These are phyloP conservation scores for Saccharomyces eubayanus DNA, from an alignment of 805 yeast genomes.

Conservation along the genomic window DNA sequence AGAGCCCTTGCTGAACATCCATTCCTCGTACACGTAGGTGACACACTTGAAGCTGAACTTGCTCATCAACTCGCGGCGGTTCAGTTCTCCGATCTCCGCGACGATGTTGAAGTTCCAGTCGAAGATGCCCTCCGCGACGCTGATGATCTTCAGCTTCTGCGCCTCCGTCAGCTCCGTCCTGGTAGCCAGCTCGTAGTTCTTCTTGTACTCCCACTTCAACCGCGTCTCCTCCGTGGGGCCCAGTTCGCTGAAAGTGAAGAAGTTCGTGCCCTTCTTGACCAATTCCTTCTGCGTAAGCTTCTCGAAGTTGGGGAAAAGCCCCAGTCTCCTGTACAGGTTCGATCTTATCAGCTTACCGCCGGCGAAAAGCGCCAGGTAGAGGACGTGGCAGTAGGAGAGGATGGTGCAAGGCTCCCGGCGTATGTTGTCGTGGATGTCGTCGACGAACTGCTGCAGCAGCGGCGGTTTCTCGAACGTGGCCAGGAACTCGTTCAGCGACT, in stretches of 20 bases:
- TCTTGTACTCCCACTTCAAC: slow-evolving; percentile 58
- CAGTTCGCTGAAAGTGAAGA: slow-evolving; percentile 37
- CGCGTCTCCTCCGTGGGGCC: slow-evolving; percentile 60
- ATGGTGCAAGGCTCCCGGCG: slow-evolving; percentile 59
- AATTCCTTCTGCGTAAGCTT: slow-evolving; percentile 60
- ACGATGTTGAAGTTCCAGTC: slow-evolving; percentile 52
- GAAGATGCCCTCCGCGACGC: slow-evolving; percentile 60
- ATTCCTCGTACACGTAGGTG: slow-evolving; percentile 28
- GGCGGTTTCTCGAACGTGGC: slow-evolving; percentile 30
- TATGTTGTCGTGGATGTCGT: slow-evolving; percentile 50
- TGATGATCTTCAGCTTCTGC: slow-evolving; percentile 62
- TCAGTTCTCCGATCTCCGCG: slow-evolving; percentile 59
- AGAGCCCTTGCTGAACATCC: slow-evolving; percentile 23
- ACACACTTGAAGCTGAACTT: slow-evolving; percentile 47
- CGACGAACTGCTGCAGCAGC: slow-evolving; percentile 51
- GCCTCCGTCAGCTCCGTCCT: slow-evolving; percentile 60
- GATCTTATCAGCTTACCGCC: slow-evolving; percentile 74
- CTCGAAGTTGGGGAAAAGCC: slow-evolving; percentile 65
- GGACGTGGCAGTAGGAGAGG: slow-evolving; percentile 75
- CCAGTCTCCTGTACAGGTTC: slow-evolving; percentile 54
- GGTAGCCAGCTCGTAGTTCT: slow-evolving; percentile 70
- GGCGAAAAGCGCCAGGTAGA: slow-evolving; percentile 79
- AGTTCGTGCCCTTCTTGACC: slow-evolving; percentile 54
- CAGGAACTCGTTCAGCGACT: slow-evolving; percentile 6
- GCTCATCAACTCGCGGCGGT: slow-evolving; percentile 47